These are phyloP conservation scores for Agaricus blazei DNA, from an alignment of 768 basidiomycete species.

Conservation along the genomic window DNA sequence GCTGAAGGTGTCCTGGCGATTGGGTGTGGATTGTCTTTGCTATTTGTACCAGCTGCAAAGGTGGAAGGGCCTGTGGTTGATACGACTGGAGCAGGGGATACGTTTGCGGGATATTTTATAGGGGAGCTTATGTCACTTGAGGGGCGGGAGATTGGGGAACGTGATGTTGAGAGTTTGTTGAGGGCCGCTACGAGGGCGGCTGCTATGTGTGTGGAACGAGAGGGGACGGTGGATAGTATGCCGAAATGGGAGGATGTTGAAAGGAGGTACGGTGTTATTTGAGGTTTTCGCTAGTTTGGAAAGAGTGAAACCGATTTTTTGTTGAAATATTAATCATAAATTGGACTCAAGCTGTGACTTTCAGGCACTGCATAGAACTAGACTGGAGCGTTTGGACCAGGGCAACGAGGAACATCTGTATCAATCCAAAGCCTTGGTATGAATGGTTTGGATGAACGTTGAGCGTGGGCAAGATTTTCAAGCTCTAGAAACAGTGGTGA, in stretches of 20 bases:
- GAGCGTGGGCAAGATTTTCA: too few relatives aligned
- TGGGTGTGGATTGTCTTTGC: constrained; percentile 24
- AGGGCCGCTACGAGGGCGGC: constrained; percentile 45
- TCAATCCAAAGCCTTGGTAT: too few relatives aligned
- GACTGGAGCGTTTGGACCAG: too few relatives aligned
- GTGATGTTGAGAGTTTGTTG: constrained; percentile 30
- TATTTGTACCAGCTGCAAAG: constrained; percentile 43
- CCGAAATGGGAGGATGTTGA: constrained; percentile 38
- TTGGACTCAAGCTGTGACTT: too few relatives aligned
- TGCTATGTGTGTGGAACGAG: constrained; percentile 54
- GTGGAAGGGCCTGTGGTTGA: constrained; percentile 37
- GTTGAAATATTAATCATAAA: too few relatives aligned
- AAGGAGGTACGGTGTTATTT: constrained; percentile 10
- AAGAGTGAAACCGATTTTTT: neutral
- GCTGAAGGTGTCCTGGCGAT: constrained; percentile 43
- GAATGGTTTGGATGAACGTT: too few relatives aligned
- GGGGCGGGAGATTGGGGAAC: constrained; percentile 21
- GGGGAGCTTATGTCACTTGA: constrained; percentile 45
- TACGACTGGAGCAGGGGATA: constrained; percentile 64
- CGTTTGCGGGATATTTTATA: constrained; percentile 59
- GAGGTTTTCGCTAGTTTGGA: constrained; percentile 10
- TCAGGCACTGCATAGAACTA: too few relatives aligned
- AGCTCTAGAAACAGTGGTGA: too few relatives aligned
- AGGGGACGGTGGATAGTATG: constrained; percentile 55
- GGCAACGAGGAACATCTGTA: too few relatives aligned